Base-by-base conservation (phyloP, 352 stramenopile species). In the Phytophthora pisi region DNA sequence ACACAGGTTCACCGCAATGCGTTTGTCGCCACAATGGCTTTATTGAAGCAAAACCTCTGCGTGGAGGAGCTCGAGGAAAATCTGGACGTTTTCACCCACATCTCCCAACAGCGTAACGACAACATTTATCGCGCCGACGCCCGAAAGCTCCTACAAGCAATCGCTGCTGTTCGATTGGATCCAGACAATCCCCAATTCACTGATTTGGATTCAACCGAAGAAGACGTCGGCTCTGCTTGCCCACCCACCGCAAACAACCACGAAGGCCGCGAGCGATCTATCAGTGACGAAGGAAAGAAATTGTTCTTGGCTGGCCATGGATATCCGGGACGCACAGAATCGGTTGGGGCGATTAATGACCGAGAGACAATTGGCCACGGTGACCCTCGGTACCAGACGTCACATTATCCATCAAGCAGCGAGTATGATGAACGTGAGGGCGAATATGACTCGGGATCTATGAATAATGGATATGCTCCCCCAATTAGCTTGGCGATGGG, bases 271-370 rank as follows among this genome's bases (percentile, higher is more conserved):
- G 79, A 94, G 46, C 85, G 86, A 2, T 87, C 91, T 11, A 78
- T 96, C 18, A 96, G 89, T 51, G 82, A 92, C 30, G 89, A 96
- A 82, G 88, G 88, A 64, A 95, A 95, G 66, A 81, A 84, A n/a
- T 61, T 96, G 3, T 93, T 93, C 58, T 67, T 92, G 11, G 67
- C 78, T 31, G 81, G 81, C 11, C 75, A 96, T 53, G 68, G 74
- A 23, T 72, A 58, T 2, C 63, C 60, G 52, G 60, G 49, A n/a
- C 53, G 64, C 15, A 65, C 62, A 18, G 69, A 76, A 20, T 82
- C 75, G 1, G 71, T 64, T 45, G 73, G 65, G 24, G 63, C 57
- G n/a, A 61, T 73, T 18, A 74, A 70, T 34, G 77, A 84, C 11
- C 58, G 70, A 45, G 62, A 71, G 46, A 79, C 78, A 18, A 71